Percentiles rank a stretch among this genome's conserved stretches.
Conservation (phyloP, 495 filamentous ascomycete genomes). For the Tuber microsphaerosporum region DNA sequence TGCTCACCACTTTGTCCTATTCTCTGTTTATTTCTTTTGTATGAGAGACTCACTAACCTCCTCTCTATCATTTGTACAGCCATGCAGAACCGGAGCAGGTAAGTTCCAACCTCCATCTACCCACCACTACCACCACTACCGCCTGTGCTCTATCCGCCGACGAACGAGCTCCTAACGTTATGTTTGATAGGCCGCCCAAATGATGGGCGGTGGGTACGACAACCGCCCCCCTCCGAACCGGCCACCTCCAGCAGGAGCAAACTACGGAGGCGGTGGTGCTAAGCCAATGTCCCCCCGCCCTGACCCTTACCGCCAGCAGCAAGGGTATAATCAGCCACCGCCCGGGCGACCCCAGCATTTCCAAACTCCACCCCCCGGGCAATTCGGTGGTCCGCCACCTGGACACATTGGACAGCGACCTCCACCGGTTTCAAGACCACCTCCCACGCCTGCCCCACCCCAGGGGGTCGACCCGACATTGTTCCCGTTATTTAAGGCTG, state of each 20-base stretch:
- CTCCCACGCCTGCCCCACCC: constrained; percentile 59
- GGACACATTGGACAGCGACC: constrained; percentile 47
- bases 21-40: constrained; percentile 5
- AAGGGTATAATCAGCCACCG: constrained; percentile 41
- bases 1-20: neutral
- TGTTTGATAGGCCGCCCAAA: constrained; percentile 50
- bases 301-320: constrained; percentile 38
- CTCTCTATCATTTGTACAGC: constrained; percentile 45
- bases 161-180: constrained; percentile 17
- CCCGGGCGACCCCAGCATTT: constrained; percentile 33
- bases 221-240: constrained; percentile 39
- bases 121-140: neutral
- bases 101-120: constrained; percentile 31
- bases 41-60: constrained; percentile 19
- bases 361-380: constrained; percentile 42
- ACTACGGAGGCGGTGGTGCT: constrained; percentile 17
- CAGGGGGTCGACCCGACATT: constrained; percentile 63
- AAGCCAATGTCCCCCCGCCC: constrained; percentile 40
- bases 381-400: constrained; percentile 43
- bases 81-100: constrained; percentile 95
- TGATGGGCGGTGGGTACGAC: constrained; percentile 45
- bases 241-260: constrained; percentile 18
- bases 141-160: constrained; percentile 4
- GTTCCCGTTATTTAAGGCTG: constrained; percentile 79
- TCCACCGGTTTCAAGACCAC: constrained; percentile 55